A percentile compares a stretch with the other conserved stretches of the same genome.
These are phyloP conservation scores for Metarhizium anisopliae DNA, from an alignment of 2,329 filamentous ascomycete genomes.

Conservation along the genomic window DNA sequence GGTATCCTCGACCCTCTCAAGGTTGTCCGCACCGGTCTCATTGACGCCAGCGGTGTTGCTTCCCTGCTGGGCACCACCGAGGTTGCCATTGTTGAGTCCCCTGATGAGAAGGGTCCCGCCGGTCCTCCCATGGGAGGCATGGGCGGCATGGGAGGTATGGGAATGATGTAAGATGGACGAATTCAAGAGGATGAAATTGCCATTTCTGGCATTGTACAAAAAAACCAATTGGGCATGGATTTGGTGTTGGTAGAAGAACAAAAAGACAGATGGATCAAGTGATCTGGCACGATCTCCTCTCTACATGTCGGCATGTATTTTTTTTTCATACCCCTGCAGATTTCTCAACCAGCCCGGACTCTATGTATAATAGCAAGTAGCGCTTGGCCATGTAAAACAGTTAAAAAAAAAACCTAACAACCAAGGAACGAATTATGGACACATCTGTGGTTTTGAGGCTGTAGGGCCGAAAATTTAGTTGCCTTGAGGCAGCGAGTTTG, in stretches of 20 bases:
- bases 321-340: constrained; percentile 19
- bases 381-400: constrained; percentile 19
- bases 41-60: constrained; percentile 91
- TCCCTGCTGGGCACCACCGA: constrained; percentile 96
- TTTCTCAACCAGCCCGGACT: constrained; percentile 17
- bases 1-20: constrained; percentile 99
- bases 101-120: constrained; percentile 76
- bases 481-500: neutral
- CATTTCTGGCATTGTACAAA: constrained; percentile 18
- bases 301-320: constrained; percentile 13
- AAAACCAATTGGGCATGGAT: constrained; percentile 30
- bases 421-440: neutral
- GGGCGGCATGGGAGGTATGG: constrained; percentile 52
- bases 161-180: constrained; percentile 47
- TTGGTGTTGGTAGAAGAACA: constrained; percentile 31
- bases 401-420: constrained; percentile 11
- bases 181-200: constrained; percentile 9
- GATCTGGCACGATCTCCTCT: constrained; percentile 25
- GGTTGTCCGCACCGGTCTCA: constrained; percentile 93
- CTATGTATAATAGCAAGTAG: constrained; percentile 24
- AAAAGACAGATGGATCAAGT: constrained; percentile 18
- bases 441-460: neutral
- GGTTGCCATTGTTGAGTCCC: constrained; percentile 92
- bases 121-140: constrained; percentile 57
- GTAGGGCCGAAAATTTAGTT: neutral